Evolutionary conservation across 2,329 filamentous ascomycete species (phyloP), one percentile per base, ranked within the genome.

Genomic region (Verticillium zaregamsianum): DNA sequence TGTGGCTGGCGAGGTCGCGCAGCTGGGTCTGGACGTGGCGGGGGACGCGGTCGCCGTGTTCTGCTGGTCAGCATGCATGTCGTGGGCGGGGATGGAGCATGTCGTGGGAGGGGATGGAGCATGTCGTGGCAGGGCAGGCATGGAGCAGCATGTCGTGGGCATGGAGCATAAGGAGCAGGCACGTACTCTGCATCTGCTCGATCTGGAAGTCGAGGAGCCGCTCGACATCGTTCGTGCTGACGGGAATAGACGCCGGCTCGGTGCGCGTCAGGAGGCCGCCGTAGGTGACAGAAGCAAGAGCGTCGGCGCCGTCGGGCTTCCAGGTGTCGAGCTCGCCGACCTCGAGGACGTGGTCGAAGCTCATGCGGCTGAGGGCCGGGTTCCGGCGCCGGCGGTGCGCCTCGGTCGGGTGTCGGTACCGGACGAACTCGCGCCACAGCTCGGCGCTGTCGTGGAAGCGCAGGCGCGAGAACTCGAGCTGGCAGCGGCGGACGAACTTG

Each of bases 161-260:
- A n/a, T n/a, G n/a, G n/a, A n/a, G n/a, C n/a, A n/a, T n/a, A n/a
- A n/a, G n/a, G n/a, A n/a, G n/a, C n/a, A n/a, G n/a, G 58, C 12
- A n/a, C 79, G 70, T 76, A 89, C 90, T 91, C 72, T 97, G 93
- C 77, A 97, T 87, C 72, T 92, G 88, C 65, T 91, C 89, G 40
- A 98, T 89, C 70, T 97, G 93, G 68, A 95, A 96, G 67, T 96
- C 92, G 23, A 98, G 77, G 32, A 97, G 78, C 33, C 85, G 86
- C 71, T 96, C 91, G 8, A 95, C 81, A 70, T 96, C 92, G 67
- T 94, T 89, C 0, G 86, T 87, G 73, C 92, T 95, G 60, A 91
- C 82, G 2, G 82, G 74, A 17, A 82, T 65, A 2, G 76, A 75
- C 3, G 74, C 72, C 17, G 68, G 72, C 3, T 72, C 69, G 55